Evolutionary conservation across 805 yeast species (phyloP), one percentile per base, ranked within the genome.

Genomic region (Wickerhamomyces subpelliculosus): DNA sequence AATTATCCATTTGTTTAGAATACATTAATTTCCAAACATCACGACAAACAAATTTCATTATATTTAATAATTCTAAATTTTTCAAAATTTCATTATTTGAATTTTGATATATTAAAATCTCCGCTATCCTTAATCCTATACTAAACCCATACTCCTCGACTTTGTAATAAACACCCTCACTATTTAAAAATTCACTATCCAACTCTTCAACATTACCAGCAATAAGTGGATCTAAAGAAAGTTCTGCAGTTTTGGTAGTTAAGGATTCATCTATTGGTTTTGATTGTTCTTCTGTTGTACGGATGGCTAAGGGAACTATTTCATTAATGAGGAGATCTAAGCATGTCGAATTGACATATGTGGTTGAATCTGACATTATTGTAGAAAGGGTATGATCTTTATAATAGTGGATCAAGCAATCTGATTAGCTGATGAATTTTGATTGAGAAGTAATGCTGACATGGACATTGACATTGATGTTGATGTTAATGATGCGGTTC

Each of bases 1-100:
- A 68, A 48, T 87, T 88, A 57, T 89, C 97, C 68, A 93, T 85
- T 57, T 84, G 96, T 60, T 88, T 90, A 27, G 79, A 76, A 61
- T 77, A 87, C 22, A 90, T 55, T 37, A 72, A 62, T 49, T 75
- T 78, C 97, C 97, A 93, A 22, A 89, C 82, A 48, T 89, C 97
- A 33, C 95, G 73, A 57, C 97, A 89, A 5, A 93, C 75, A 57
- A 86, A 88, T 61, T 90, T 90, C 86, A 93, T 85, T 28, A 90
- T 73, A 46, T 85, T 89, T 27, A 90, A 61, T 11, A 84, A 69
- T 43, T 84, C 89, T 68, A 54, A 80, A 58, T 57, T 75, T 46
- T 60, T 60, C 36, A 58, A 57, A 24, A 66, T 67, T 46, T 75
- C 57, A 39, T 71, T 62, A 13, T 72, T 64, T 32, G 74, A 73